Evolutionary conservation across 1,284 basidiomycete genomes (phyloP).

Genomic region (Chondrostereum purpureum): DNA sequence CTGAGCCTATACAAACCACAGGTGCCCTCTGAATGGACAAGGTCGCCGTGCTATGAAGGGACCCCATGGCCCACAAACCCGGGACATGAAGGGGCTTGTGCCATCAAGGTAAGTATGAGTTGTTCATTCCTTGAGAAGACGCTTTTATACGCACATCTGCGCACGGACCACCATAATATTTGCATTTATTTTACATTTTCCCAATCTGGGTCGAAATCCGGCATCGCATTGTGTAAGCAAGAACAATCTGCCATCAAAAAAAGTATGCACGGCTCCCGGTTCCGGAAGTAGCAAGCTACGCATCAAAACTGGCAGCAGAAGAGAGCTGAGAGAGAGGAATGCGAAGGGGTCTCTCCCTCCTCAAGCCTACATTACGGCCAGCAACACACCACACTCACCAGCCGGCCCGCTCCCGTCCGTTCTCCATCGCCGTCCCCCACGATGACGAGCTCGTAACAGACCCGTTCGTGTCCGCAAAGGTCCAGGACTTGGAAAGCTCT

Average conservation of each 20-base stretch:
- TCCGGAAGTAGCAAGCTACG: too few relatives aligned
- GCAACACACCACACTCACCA: not conserved
- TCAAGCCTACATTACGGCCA: not conserved
- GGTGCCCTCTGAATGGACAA: conserved; percentile 48
- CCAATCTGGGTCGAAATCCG: too few relatives aligned
- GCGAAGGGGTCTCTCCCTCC: not conserved
- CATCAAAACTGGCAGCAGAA: too few relatives aligned
- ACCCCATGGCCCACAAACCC: conserved; percentile 37
- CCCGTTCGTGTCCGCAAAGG: not conserved
- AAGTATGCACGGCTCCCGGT: too few relatives aligned
- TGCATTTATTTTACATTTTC: not conserved
- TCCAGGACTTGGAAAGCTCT: not conserved
- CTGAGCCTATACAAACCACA: conserved; percentile 59
- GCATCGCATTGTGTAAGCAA: too few relatives aligned
- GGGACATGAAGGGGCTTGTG: conserved; percentile 32
- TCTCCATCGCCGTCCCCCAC: not conserved
- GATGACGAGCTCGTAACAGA: not conserved
- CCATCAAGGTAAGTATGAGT: conserved; percentile 41
- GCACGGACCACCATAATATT: conserved; percentile 3
- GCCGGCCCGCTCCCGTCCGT: not conserved
- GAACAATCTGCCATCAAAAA: not conserved
- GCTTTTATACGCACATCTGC: not conserved
- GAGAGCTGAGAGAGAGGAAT: not conserved
- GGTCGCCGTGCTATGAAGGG: conserved; percentile 68
- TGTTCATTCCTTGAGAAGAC: not conserved